phyloP scores from a whole-genome alignment of 805 yeast genomes.

The Hanseniaspora thailandica region DNA sequence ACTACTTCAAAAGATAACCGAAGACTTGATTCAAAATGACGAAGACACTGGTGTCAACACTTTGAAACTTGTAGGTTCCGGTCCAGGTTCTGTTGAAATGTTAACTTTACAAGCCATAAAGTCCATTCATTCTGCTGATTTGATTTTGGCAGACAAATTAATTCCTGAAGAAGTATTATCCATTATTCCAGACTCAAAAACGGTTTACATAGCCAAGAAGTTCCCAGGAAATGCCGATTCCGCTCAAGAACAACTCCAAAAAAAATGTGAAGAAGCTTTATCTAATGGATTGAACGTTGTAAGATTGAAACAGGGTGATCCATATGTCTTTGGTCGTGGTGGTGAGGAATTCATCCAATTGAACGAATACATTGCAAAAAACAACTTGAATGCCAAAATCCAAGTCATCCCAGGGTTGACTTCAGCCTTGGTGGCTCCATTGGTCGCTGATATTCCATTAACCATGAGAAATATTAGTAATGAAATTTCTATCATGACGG shows the following conservation, averaged over 20 bases:
- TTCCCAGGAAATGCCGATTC: constrained; percentile 94
- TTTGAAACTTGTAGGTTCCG: constrained; percentile 75
- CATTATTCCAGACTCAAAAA: constrained; percentile 64
- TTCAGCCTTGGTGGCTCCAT: constrained; percentile 81
- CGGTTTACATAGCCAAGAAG: constrained; percentile 75
- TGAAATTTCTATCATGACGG: constrained; percentile 86
- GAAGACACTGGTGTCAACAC: constrained; percentile 30
- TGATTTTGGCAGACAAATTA: constrained; percentile 77
- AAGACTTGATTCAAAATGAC: constrained; percentile 2
- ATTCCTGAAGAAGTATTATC: constrained; percentile 82
- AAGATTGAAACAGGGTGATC: constrained; percentile 90
- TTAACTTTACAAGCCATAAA: constrained; percentile 76
- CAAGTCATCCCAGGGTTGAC: constrained; percentile 77
- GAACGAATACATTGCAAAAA: constrained; percentile 32
- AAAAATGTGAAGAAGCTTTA: constrained; percentile 57
- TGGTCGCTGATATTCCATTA: constrained; percentile 71
- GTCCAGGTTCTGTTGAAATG: constrained; percentile 79
- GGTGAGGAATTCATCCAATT: constrained; percentile 76
- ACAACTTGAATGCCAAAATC: constrained; percentile 37
- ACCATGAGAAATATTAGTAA: constrained; percentile 88
- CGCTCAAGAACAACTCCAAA: constrained; percentile 75
- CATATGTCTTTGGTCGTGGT: constrained; percentile 91
- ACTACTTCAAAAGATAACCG: neutral
- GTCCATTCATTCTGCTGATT: constrained; percentile 70
- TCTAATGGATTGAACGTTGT: constrained; percentile 65